These are phyloP conservation scores for Colletotrichum camelliae DNA, from an alignment of 2,329 filamentous ascomycete species.

Conservation along the genomic window DNA sequence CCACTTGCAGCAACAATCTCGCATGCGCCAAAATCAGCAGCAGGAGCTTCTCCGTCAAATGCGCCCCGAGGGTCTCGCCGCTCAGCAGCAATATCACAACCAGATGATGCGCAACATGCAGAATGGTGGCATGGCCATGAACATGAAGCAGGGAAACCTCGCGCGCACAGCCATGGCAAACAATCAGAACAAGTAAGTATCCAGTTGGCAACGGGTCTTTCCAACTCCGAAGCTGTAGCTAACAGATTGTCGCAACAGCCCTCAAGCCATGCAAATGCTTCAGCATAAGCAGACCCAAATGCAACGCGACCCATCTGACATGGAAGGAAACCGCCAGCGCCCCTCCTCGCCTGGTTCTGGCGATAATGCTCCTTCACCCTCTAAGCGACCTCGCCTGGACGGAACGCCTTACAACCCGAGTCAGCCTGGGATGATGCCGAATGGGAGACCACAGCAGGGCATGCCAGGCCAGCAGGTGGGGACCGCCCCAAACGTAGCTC, in stretches of 20 bases:
- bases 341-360: constrained; percentile 82
- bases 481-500: constrained; percentile 51
- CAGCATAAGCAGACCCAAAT: constrained; percentile 80
- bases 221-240: background rate
- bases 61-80: constrained; percentile 61
- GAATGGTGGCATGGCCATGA: constrained; percentile 64
- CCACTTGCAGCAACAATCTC: constrained; percentile 63
- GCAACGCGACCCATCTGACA: constrained; percentile 85
- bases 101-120: constrained; percentile 73
- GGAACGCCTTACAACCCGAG: constrained; percentile 75
- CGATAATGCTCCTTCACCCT: constrained; percentile 90
- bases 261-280: constrained; percentile 74
- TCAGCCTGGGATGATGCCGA: constrained; percentile 73
- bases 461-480: constrained; percentile 76
- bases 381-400: constrained; percentile 84
- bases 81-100: constrained; percentile 60
- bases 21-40: constrained; percentile 76
- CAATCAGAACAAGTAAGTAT: constrained; percentile 72
- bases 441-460: constrained; percentile 72
- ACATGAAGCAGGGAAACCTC: constrained; percentile 65
- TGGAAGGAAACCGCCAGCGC: constrained; percentile 83
- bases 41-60: constrained; percentile 79
- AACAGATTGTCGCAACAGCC: constrained; percentile 44
- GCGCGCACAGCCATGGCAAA: constrained; percentile 81
- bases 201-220: background rate